phyloP scores from a whole-genome alignment of 1,284 basidiomycete genomes.

The Papiliotrema terrestris region DNA sequence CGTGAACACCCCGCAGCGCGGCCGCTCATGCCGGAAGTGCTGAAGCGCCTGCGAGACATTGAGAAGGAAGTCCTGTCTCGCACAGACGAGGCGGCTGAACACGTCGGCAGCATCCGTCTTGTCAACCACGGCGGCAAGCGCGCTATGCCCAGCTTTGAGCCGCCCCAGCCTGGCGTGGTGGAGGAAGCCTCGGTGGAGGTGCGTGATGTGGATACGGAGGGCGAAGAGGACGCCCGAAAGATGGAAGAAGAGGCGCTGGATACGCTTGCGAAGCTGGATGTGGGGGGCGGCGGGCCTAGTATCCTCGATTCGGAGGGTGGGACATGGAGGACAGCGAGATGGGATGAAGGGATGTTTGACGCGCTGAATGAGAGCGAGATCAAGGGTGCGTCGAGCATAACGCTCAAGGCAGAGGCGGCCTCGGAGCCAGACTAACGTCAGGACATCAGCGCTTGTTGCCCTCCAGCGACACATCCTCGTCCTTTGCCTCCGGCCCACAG shows the following conservation, averaged over 20 bases:
- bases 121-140: slow-evolving; percentile 57
- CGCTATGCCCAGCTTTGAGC: slow-evolving; percentile 46
- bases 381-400: slow-evolving; percentile 22
- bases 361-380: slow-evolving; percentile 25
- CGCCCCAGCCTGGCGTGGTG: slow-evolving; percentile 42
- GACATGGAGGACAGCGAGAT: slow-evolving; percentile 45
- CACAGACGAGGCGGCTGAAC: slow-evolving; percentile 57
- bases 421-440: not conserved
- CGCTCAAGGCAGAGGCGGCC: not conserved
- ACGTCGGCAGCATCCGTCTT: slow-evolving; percentile 75
- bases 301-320: slow-evolving; percentile 12
- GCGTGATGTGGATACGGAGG: slow-evolving; percentile 64
- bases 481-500: slow-evolving; percentile 11
- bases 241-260: slow-evolving; percentile 68
- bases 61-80: slow-evolving; percentile 75
- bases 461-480: slow-evolving; percentile 17
- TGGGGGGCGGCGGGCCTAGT: slow-evolving; percentile 50
- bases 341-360: slow-evolving; percentile 32
- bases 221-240: slow-evolving; percentile 33
- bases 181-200: slow-evolving; percentile 10
- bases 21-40: slow-evolving; percentile 72
- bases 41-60: slow-evolving; percentile 69
- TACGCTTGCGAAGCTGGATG: slow-evolving; percentile 60
- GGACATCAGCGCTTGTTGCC: slow-evolving; percentile 14
- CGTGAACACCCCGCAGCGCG: slow-evolving; percentile 63